Evolutionary conservation across 2,329 filamentous ascomycete genomes (phyloP), one percentile per base, ranked within the genome.

Genomic region (Fusarium longipes): DNA sequence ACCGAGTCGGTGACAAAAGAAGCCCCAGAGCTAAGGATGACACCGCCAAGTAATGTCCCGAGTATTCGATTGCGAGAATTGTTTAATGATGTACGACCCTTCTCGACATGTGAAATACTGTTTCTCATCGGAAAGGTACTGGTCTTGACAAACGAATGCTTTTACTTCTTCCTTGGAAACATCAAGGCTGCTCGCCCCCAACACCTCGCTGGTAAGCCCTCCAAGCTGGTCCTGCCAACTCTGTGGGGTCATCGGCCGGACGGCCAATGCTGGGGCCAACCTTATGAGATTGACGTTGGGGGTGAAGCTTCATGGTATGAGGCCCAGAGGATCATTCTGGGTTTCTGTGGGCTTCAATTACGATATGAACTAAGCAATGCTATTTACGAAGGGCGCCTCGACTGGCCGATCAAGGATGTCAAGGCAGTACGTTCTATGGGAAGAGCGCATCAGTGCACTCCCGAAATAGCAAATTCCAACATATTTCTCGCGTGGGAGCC

Each of bases 301-400:
- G 38, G 42, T 3, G 27, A 60, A 27, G 45, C 33, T 10, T 67
- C 64, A 6, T 67, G 65, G 59, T 67, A 67, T 36, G 65, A 67
- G 22, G 40, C 47, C 22, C 64, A 67, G 29, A 51, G 65, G 20
- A 20, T 68, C 3, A 22, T 27, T 0, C 17, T 65, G 2, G 65
- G 65, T 2, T 65, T 67, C 11, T 67, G 59, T 43, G 45, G 45
- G 29, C 50, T 67, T 8, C 54, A 67, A 10, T 27, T 68, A 6
- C 54, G 45, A 29, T 67, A 67, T 18, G 64, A 67, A 18, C 35
- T 67, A 5, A 68, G 65, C 10, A 68, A 65, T 39, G 65, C 65
- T 5, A 38, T 48, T 24, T 42, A 32, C 0, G 65, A 68, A 18
- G 20, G 51, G 2, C 65, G 65, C 2, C 40, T 67, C 6, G 22